Evolutionary conservation across 2,329 filamentous ascomycete species (phyloP).

Genomic region (Cladobotryum protrusum): DNA sequence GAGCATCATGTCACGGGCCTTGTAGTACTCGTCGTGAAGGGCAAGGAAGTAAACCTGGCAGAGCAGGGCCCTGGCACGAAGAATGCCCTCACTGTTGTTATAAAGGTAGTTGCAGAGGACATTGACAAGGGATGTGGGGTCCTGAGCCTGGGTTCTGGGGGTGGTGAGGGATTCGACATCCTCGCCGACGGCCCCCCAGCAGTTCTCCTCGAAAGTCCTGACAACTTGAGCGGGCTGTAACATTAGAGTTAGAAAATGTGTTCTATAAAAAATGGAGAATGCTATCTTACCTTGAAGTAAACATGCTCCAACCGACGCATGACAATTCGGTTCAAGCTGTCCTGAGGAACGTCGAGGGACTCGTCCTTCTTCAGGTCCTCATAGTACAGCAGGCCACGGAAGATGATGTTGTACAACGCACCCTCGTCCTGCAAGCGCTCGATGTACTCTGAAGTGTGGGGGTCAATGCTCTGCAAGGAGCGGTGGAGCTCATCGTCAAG

Average conservation of each 20-base stretch:
- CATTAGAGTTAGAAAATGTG: slow-evolving; percentile 4
- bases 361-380: slow-evolving; percentile 69
- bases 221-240: slow-evolving; percentile 77
- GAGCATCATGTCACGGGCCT: slow-evolving; percentile 96
- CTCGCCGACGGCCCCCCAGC: slow-evolving; percentile 73
- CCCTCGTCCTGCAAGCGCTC: slow-evolving; percentile 90
- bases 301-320: slow-evolving; percentile 94
- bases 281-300: slow-evolving; percentile 78
- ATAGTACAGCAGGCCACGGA: slow-evolving; percentile 82
- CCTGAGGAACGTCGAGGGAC: slow-evolving; percentile 69
- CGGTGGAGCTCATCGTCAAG: slow-evolving; percentile 95
- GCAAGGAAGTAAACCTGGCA: slow-evolving; percentile 99
- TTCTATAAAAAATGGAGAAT: background rate
- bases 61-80: slow-evolving; percentile 92
- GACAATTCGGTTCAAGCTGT: slow-evolving; percentile 84
- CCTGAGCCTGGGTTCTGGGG: slow-evolving; percentile 59
- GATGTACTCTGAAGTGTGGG: slow-evolving; percentile 97
- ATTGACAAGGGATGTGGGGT: slow-evolving; percentile 72
- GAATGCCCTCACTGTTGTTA: slow-evolving; percentile 88
- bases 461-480: slow-evolving; percentile 95
- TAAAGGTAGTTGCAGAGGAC: slow-evolving; percentile 94
- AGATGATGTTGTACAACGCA: slow-evolving; percentile 83
- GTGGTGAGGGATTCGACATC: slow-evolving; percentile 74
- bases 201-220: slow-evolving; percentile 87
- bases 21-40: slow-evolving; percentile 96